A percentile compares a stretch with the other conserved stretches of the same genome.
Evolutionary conservation across 805 yeast species (phyloP).

Genomic region (Sugiyamaella lignohabitans): DNA sequence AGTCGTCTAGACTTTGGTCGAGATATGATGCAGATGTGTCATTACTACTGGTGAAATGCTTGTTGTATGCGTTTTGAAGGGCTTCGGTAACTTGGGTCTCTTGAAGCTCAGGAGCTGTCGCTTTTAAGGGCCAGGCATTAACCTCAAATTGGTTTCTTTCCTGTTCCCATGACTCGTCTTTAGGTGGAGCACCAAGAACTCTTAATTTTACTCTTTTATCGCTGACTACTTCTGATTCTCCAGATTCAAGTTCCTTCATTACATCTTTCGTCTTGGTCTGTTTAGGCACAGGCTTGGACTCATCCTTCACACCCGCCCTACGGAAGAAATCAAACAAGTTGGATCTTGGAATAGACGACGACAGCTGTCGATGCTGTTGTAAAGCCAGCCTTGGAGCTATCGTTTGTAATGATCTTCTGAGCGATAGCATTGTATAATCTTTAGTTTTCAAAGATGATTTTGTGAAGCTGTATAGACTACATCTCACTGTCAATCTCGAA

Average conservation of each 20-base stretch:
- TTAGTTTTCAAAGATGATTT: too few relatives aligned
- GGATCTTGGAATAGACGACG: neutral
- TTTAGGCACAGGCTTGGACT: slow-evolving; percentile 6
- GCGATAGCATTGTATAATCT: too few relatives aligned
- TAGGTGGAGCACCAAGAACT: slow-evolving; percentile 22
- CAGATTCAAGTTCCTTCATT: slow-evolving; percentile 16
- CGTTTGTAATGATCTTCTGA: neutral
- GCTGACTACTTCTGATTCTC: slow-evolving; percentile 1
- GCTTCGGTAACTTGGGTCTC: slow-evolving; percentile 10
- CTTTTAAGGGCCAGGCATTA: slow-evolving; percentile 29
- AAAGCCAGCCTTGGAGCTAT: neutral
- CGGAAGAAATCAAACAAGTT: slow-evolving; percentile 19
- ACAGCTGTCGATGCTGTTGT: slow-evolving; percentile 2
- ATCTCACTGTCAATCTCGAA: neutral
- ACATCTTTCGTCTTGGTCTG: slow-evolving; percentile 19
- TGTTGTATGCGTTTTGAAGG: slow-evolving; percentile 1
- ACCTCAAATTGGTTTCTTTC: slow-evolving; percentile 17
- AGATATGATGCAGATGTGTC: neutral
- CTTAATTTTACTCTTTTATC: slow-evolving; percentile 16
- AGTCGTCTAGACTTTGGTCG: slow-evolving; percentile 33
- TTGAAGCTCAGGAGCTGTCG: slow-evolving; percentile 19
- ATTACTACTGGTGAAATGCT: neutral
- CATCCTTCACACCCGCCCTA: slow-evolving; percentile 8
- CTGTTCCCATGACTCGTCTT: slow-evolving; percentile 15
- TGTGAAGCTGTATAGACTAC: too few relatives aligned